phyloP scores from a whole-genome alignment of 768 basidiomycete genomes.

The Tylopilus felleus region DNA sequence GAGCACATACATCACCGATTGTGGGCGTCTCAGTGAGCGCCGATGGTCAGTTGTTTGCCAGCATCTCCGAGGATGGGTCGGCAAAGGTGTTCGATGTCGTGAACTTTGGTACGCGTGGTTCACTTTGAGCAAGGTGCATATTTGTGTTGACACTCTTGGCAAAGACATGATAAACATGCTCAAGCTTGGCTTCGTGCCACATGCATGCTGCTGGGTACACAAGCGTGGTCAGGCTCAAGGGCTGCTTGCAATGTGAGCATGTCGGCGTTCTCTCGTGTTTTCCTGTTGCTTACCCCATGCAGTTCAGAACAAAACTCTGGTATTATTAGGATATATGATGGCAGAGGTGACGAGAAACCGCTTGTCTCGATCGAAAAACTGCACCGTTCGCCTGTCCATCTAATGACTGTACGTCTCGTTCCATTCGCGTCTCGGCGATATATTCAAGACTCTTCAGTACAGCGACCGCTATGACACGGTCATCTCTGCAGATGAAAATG shows the following conservation, averaged over 20 bases:
- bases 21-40: constrained; percentile 80
- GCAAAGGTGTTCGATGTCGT: constrained; percentile 97
- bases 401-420: constrained; percentile 70
- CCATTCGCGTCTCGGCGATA: neutral
- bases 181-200: constrained; percentile 81
- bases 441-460: constrained; percentile 51
- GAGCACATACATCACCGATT: constrained; percentile 83
- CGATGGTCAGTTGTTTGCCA: constrained; percentile 91
- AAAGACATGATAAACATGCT: constrained; percentile 99
- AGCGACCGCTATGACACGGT: constrained; percentile 88
- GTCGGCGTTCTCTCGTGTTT: constrained; percentile 16
- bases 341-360: constrained; percentile 77
- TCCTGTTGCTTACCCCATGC: constrained; percentile 17
- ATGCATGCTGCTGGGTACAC: constrained; percentile 95
- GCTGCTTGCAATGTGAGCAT: constrained; percentile 80
- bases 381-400: constrained; percentile 85
- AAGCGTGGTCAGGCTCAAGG: constrained; percentile 81
- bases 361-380: constrained; percentile 72
- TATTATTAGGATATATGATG: constrained; percentile 86
- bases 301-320: constrained; percentile 80
- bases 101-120: constrained; percentile 80
- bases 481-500: constrained; percentile 90
- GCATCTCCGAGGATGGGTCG: constrained; percentile 84
- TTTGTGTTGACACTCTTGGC: neutral
- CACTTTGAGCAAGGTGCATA: neutral